phyloP scores from a whole-genome alignment of 768 basidiomycete species.

The Coprinopsis sp. region DNA sequence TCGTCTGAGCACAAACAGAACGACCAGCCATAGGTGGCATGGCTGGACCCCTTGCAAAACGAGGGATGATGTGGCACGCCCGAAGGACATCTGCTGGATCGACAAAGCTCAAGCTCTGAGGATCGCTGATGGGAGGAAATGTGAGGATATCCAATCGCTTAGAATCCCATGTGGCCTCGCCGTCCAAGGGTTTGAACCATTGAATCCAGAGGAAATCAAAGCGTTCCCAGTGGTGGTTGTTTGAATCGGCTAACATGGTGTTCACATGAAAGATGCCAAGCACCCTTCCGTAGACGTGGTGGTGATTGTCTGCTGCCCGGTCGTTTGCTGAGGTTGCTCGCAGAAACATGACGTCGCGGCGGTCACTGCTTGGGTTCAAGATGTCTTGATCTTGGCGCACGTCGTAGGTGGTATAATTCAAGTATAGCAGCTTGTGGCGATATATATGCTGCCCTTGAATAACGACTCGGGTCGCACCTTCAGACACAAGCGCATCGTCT shows the following conservation, averaged over 20 bases:
- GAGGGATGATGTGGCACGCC: constrained; percentile 30
- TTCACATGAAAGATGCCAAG: constrained; percentile 18
- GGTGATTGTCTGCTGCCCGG: constrained; percentile 5
- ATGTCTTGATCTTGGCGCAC: constrained; percentile 9
- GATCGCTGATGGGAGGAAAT: constrained; percentile 24
- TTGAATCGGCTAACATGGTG: constrained; percentile 1
- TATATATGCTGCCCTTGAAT: constrained; percentile 11
- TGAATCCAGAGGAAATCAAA: constrained; percentile 3
- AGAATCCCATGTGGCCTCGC: constrained; percentile 23
- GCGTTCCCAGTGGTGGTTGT: not conserved
- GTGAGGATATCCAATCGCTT: constrained; percentile 30
- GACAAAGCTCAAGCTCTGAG: constrained; percentile 28
- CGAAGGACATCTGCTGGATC: constrained; percentile 28
- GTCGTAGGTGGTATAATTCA: constrained; percentile 18
- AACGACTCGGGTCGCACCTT: not conserved
- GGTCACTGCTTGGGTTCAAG: too few relatives aligned
- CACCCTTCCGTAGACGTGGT: constrained; percentile 20
- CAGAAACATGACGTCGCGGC: not conserved
- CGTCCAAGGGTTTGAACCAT: not conserved
- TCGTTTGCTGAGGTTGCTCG: constrained; percentile 11
- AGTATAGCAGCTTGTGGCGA: constrained; percentile 8
- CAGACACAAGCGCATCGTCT: not conserved
- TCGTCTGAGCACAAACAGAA: not conserved
- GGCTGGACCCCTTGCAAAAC: constrained; percentile 21
- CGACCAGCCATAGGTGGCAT: constrained; percentile 11